Percentiles rank a stretch among this genome's conserved stretches.
These are phyloP conservation scores for Helicostylum pulchrum DNA, from an alignment of 192 early-diverging fungal species.

Conservation along the genomic window DNA sequence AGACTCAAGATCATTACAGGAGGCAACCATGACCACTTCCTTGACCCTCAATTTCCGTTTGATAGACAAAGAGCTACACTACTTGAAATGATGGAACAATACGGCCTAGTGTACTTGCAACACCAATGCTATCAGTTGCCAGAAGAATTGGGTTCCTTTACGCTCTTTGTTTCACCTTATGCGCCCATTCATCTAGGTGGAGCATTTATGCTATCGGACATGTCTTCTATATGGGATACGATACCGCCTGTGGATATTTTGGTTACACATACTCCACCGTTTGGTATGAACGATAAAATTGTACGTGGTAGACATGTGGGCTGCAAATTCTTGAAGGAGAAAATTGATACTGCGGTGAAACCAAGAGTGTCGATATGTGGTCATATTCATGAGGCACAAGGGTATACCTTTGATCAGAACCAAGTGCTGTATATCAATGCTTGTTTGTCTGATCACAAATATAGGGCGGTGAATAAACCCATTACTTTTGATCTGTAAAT, in stretches of 20 bases:
- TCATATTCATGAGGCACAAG: slow-evolving; percentile 38
- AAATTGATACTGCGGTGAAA: slow-evolving; percentile 14
- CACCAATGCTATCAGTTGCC: slow-evolving; percentile 28
- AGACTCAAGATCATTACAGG: slow-evolving; percentile 32
- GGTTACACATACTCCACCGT: slow-evolving; percentile 31
- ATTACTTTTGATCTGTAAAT: slow-evolving; percentile 31
- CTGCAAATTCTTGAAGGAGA: slow-evolving; percentile 18
- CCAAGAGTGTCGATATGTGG: slow-evolving; percentile 34
- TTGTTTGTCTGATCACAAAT: slow-evolving; percentile 15
- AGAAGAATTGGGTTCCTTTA: slow-evolving; percentile 7
- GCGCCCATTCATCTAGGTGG: slow-evolving; percentile 25
- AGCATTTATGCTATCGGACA: slow-evolving; percentile 28
- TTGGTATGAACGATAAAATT: slow-evolving; percentile 15
- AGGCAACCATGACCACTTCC: slow-evolving; percentile 33
- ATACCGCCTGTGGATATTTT: slow-evolving; percentile 31
- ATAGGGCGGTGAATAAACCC: slow-evolving; percentile 18
- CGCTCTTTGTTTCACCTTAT: slow-evolving; percentile 28
- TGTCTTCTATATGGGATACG: slow-evolving; percentile 24
- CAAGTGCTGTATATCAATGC: slow-evolving; percentile 29
- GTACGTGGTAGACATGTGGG: slow-evolving; percentile 21
- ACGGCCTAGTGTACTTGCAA: slow-evolving; percentile 31
- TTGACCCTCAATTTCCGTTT: slow-evolving; percentile 10
- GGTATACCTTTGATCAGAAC: slow-evolving; percentile 3
- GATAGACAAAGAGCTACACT: slow-evolving; percentile 4
- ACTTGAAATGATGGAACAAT: slow-evolving; percentile 12